Evolutionary conservation across 2,329 filamentous ascomycete species (phyloP), one percentile per base, ranked within the genome.

Genomic region (Diplodia intermedia): DNA sequence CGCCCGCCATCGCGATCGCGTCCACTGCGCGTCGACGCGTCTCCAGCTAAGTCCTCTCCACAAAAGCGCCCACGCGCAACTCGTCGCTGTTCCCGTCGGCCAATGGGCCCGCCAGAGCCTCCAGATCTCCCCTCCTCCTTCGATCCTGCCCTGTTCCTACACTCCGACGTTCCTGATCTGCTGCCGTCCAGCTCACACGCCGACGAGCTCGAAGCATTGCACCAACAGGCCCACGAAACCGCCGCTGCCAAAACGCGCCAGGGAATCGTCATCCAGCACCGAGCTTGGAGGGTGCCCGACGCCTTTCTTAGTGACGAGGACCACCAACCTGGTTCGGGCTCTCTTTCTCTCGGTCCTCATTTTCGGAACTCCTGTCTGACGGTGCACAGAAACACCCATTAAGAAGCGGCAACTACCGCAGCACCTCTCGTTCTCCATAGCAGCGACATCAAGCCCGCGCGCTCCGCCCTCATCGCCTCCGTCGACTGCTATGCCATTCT

Each of bases 401-500:
- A 78, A 73, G 65, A 69, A 70, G 29, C 70, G 69, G 18, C 71
- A 69, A 40, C 62, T 69, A 14, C 67, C 67, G 15, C 65, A 47
- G 31, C 63, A 40, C 9, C 36, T 56, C 12, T 60, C 65, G n/a
- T 43, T 71, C 62, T 66, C 56, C 11, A 69, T 73, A 12, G 53
- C 68, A 18, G 68, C 69, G 1, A 66, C 68, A 9, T 71, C 69
- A 68, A 70, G 71, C 67, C 68, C 70, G 66, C 60, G 71, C 47
- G 61, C 43, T 3, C 68, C 75, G 12, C 75, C 77, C 14, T 82
- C 80, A 1, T 84, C 82, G 33, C 81, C 82, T 49, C 87, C 85
- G n/a, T 75, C 71, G 72, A 74, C 83, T 83, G 86, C 84, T 66
- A 90, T 91, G 88, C 79, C 86, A 31, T 82, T 85, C 47, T 82